phyloP scores from a whole-genome alignment of 495 filamentous ascomycete species.

The Delitschia confertaspora region DNA sequence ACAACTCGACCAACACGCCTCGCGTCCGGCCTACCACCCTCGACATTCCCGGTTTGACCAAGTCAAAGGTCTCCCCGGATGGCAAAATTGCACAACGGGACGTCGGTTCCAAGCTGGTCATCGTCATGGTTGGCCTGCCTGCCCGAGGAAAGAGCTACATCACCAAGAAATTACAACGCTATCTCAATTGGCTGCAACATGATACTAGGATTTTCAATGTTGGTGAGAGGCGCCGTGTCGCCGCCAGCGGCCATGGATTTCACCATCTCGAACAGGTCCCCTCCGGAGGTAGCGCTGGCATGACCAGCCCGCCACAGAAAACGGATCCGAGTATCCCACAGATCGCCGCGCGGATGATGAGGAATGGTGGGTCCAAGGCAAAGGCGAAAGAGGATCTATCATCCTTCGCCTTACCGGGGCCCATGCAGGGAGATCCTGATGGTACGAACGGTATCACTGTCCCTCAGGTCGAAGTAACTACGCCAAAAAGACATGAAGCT shows the following conservation, averaged over 20 bases:
- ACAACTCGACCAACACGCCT: conserved; percentile 50
- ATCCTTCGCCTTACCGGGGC: conserved; percentile 9
- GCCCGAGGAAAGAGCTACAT: conserved; percentile 96
- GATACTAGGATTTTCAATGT: conserved; percentile 95
- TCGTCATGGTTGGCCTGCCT: conserved; percentile 96
- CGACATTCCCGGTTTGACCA: conserved; percentile 60
- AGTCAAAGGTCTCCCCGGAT: conserved; percentile 88
- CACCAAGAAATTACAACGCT: conserved; percentile 92
- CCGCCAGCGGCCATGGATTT: conserved; percentile 45
- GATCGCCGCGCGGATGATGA: conserved; percentile 33
- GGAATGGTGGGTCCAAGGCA: conserved; percentile 29
- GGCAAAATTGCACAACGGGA: conserved; percentile 85
- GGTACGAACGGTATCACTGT: no score
- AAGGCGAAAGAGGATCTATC: conserved; percentile 3
- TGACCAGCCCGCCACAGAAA: neutral
- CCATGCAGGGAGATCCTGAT: neutral
- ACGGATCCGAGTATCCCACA: conserved; percentile 6
- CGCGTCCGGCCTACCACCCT: conserved; percentile 39
- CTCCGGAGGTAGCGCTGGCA: conserved; percentile 1
- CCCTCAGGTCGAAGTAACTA: conserved; percentile 16
- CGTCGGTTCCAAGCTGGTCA: conserved; percentile 89
- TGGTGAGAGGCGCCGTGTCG: conserved; percentile 76
- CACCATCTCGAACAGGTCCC: conserved; percentile 8
- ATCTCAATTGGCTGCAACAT: conserved; percentile 95
- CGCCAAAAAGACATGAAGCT: no score